These are phyloP conservation scores for Ophiostoma ulmi DNA, from an alignment of 2,329 filamentous ascomycete species.

Conservation along the genomic window DNA sequence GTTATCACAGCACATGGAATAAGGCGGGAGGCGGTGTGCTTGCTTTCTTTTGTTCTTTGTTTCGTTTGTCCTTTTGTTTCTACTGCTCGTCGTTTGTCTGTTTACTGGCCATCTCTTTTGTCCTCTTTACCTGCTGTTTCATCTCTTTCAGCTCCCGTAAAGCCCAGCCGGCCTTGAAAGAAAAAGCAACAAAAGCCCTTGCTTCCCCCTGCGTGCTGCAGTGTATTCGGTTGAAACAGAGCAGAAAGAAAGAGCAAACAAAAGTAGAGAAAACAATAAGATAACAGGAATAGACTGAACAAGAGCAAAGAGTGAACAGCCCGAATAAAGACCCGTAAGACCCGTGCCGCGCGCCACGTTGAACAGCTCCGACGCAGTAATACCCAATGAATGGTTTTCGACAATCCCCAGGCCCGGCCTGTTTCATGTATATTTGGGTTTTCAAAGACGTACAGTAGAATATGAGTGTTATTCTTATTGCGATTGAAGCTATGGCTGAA, in stretches of 20 bases:
- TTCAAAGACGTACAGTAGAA: background rate
- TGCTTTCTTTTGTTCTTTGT: background rate
- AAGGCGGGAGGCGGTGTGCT: constrained; percentile 5
- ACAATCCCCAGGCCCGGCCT: background rate
- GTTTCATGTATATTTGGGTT: background rate
- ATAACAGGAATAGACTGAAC: background rate
- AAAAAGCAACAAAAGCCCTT: background rate
- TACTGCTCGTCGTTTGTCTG: background rate
- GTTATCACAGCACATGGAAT: background rate
- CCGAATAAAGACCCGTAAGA: background rate
- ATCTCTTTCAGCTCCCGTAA: background rate
- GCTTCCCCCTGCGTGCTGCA: background rate
- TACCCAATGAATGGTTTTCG: background rate
- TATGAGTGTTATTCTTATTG: background rate
- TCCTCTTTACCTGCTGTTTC: background rate
- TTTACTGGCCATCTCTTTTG: background rate
- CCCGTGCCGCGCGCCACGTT: constrained; percentile 5
- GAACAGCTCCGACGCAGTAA: background rate
- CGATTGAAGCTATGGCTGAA: no score
- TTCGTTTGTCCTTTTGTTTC: background rate
- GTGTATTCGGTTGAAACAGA: background rate
- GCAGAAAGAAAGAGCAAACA: background rate
- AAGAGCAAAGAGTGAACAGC: background rate
- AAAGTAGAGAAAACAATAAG: background rate
- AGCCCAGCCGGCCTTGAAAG: background rate